Conservation (phyloP, 2,329 filamentous ascomycete species). For the Cercospora nicotianae region DNA sequence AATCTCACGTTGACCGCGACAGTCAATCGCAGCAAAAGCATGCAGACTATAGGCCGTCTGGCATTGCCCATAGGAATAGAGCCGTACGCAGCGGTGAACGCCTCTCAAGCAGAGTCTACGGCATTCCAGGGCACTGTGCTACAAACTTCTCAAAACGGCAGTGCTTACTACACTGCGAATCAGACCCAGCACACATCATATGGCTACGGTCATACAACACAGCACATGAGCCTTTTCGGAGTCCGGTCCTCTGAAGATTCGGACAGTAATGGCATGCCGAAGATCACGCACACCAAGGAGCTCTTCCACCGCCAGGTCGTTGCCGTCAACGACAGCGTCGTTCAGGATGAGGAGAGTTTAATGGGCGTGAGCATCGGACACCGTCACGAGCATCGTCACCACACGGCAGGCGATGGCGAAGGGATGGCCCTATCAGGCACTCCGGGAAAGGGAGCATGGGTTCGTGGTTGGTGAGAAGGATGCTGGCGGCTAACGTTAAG, state of each 20-base stretch:
- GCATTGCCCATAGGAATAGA: constrained; percentile 63
- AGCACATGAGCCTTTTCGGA: constrained; percentile 58
- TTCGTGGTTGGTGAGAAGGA: constrained; percentile 12
- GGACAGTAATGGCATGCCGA: constrained; percentile 16
- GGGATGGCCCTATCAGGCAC: constrained; percentile 23
- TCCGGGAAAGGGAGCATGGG: constrained; percentile 23
- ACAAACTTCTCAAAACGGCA: constrained; percentile 58
- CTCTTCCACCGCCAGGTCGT: constrained; percentile 60
- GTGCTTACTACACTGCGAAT: constrained; percentile 55
- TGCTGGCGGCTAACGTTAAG: constrained; percentile 19
- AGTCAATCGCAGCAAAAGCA: constrained; percentile 53
- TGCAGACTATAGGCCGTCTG: constrained; percentile 47
- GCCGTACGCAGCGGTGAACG: constrained; percentile 35
- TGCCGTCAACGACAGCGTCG: constrained; percentile 56
- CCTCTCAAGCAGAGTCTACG: constrained; percentile 42
- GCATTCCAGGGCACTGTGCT: constrained; percentile 45
- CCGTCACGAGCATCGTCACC: constrained; percentile 15
- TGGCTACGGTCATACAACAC: constrained; percentile 58
- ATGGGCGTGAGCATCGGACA: constrained; percentile 20
- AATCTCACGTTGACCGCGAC: constrained; percentile 49
- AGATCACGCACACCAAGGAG: constrained; percentile 37
- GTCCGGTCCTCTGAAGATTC: constrained; percentile 30
- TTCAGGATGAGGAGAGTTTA: constrained; percentile 49
- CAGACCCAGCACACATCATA: constrained; percentile 50
- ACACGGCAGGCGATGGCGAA: constrained; percentile 5